These are phyloP conservation scores for Meyerozyma athensensis DNA, from an alignment of 1,139 yeast species.

Conservation along the genomic window DNA sequence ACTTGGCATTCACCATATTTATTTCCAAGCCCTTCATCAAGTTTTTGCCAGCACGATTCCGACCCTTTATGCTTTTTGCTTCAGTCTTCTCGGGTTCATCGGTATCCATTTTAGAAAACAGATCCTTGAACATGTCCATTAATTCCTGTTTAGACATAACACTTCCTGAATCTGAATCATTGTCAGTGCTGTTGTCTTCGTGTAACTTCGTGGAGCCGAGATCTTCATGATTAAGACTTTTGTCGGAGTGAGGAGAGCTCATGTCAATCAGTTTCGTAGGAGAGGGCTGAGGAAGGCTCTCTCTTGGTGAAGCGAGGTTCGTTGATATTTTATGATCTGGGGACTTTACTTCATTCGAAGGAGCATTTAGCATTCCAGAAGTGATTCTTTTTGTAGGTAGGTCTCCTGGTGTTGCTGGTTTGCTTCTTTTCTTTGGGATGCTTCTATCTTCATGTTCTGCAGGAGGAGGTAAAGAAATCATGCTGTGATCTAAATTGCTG, in stretches of 20 bases:
- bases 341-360: constrained; percentile 15
- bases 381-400: constrained; percentile 49
- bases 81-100: constrained; percentile 7
- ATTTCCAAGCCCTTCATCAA: constrained; percentile 18
- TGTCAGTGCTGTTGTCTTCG: background rate
- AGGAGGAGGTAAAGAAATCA: constrained; percentile 35
- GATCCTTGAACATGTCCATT: constrained; percentile 21
- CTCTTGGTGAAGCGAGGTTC: background rate
- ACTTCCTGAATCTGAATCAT: constrained; percentile 7
- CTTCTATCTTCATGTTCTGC: constrained; percentile 17
- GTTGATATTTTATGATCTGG: background rate
- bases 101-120: constrained; percentile 14
- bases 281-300: background rate
- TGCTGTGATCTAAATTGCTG: constrained; percentile 15
- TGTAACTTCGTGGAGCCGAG: background rate
- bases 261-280: background rate
- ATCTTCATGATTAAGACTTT: too few species aligned
- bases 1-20: constrained; percentile 18
- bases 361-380: constrained; percentile 57
- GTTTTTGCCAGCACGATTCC: constrained; percentile 5
- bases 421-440: constrained; percentile 24
- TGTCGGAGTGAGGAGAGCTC: too few species aligned
- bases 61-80: constrained; percentile 6
- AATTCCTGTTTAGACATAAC: constrained; percentile 22
- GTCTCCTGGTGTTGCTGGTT: constrained; percentile 10